A percentile compares a stretch with the other conserved stretches of the same genome.
Conservation (phyloP, 805 yeast genomes). For the Blastobotrys robertii region DNA sequence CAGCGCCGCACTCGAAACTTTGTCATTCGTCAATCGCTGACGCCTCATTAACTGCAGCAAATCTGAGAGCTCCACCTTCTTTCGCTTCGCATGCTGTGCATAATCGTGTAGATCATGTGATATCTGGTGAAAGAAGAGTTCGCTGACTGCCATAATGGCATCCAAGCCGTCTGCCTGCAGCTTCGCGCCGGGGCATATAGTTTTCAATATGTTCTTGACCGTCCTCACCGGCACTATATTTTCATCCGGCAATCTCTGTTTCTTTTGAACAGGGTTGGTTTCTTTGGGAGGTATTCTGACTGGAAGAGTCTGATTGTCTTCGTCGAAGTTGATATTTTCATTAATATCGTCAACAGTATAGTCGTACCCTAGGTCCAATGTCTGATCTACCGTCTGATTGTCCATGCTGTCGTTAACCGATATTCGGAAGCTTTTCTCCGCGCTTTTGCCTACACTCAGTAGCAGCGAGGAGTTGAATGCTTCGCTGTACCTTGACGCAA, state of each 20-base stretch:
- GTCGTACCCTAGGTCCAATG: too few species aligned
- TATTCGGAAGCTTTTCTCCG: too few species aligned
- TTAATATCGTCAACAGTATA: neutral
- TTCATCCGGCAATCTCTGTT: too few species aligned
- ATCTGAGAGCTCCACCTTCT: constrained; percentile 22
- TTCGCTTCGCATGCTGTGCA: constrained; percentile 26
- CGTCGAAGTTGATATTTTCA: constrained; percentile 3
- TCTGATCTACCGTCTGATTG: too few species aligned
- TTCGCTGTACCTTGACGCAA: too few species aligned
- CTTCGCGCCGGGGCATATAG: constrained; percentile 5
- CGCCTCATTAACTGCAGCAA: constrained; percentile 24
- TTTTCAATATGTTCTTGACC: constrained; percentile 10
- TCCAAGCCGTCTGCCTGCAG: constrained; percentile 17
- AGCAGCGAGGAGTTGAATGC: too few species aligned
- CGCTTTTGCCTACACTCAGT: too few species aligned
- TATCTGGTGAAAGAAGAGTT: constrained; percentile 23
- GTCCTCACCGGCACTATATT: constrained; percentile 11
- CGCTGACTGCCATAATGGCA: constrained; percentile 20
- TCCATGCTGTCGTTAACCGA: too few species aligned
- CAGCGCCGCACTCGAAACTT: constrained; percentile 15
- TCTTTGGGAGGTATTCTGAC: neutral
- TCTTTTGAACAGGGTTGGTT: neutral
- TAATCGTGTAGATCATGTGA: constrained; percentile 25
- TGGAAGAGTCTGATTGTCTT: constrained; percentile 4
- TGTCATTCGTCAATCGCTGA: constrained; percentile 21